Percentiles rank a stretch among this genome's conserved stretches.
These are phyloP conservation scores for Boletus sp. DNA, from an alignment of 768 basidiomycete species.

Conservation along the genomic window DNA sequence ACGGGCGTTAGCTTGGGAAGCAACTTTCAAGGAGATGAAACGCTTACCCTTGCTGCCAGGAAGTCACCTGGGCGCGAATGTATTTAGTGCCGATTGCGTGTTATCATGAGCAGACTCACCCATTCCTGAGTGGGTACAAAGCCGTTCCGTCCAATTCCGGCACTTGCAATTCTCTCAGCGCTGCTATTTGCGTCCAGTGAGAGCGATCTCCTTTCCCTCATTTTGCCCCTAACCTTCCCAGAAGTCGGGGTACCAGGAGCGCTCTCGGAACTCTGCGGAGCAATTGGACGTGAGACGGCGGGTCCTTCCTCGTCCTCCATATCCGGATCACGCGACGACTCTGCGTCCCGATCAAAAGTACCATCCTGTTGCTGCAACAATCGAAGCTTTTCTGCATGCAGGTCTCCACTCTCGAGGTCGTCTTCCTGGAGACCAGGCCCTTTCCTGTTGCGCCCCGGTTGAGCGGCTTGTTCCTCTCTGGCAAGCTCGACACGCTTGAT, in stretches of 20 bases:
- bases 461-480: constrained; percentile 61
- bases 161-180: constrained; percentile 62
- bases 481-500: constrained; percentile 70
- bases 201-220: constrained; percentile 67
- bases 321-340: constrained; percentile 16
- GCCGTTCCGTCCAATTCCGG: constrained; percentile 80
- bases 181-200: constrained; percentile 49
- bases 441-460: constrained; percentile 26
- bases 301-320: constrained; percentile 14
- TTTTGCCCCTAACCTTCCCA: constrained; percentile 92
- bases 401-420: constrained; percentile 28
- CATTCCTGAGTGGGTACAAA: constrained; percentile 97
- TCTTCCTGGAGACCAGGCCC: constrained; percentile 13
- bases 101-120: constrained; percentile 44
- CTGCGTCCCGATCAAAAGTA: constrained; percentile 21
- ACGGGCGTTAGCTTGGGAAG: constrained; percentile 7
- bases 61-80: constrained; percentile 56
- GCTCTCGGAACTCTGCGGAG: constrained; percentile 44
- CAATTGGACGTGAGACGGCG: constrained; percentile 32
- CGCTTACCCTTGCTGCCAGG: constrained; percentile 92
- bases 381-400: constrained; percentile 58
- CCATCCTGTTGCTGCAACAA: constrained; percentile 55
- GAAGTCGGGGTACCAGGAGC: constrained; percentile 42
- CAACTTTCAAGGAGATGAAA: not conserved
- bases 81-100: constrained; percentile 1